Conservation (phyloP, 495 filamentous ascomycete genomes). For the Polyplosphaeria fusca region DNA sequence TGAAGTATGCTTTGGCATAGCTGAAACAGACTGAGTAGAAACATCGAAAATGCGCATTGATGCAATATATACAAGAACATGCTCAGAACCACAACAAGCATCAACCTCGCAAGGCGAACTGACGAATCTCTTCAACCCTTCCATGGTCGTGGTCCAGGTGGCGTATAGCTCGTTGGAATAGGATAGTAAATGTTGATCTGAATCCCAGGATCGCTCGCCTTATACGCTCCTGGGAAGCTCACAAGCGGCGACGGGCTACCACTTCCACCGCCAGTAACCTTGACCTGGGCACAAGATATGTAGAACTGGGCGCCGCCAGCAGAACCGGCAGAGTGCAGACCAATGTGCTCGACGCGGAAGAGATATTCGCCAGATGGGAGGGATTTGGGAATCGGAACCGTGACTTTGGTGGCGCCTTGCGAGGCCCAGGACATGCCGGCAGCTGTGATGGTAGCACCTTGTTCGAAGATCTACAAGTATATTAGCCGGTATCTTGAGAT, state of each 20-base stretch:
- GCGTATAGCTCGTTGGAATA: constrained; percentile 45
- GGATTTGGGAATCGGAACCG: constrained; percentile 48
- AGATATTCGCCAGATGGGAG: constrained; percentile 38
- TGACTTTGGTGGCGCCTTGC: constrained; percentile 10
- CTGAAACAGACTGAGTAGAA: too few relatives aligned
- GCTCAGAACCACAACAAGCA: too few relatives aligned
- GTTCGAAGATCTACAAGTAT: constrained; percentile 41
- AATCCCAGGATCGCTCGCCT: constrained; percentile 47
- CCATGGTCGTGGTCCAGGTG: constrained; percentile 40
- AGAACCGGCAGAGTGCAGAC: constrained; percentile 43
- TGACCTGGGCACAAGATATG: constrained; percentile 58
- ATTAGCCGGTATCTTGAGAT: too few relatives aligned
- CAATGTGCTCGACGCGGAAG: constrained; percentile 38
- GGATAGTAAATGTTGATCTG: constrained; percentile 47
- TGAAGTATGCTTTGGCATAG: too few relatives aligned
- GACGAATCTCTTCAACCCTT: constrained; percentile 15
- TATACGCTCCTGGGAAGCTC: constrained; percentile 54
- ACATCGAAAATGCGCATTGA: too few relatives aligned
- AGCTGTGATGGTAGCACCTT: constrained; percentile 6
- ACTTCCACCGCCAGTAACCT: constrained; percentile 54
- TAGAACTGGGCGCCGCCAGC: constrained; percentile 53
- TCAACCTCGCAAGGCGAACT: too few relatives aligned
- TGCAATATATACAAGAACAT: too few relatives aligned
- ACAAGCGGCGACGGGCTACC: constrained; percentile 48
- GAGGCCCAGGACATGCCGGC: constrained; percentile 46